Conservation (phyloP, 2,329 filamentous ascomycete genomes). For the Colletotrichum incanum region DNA sequence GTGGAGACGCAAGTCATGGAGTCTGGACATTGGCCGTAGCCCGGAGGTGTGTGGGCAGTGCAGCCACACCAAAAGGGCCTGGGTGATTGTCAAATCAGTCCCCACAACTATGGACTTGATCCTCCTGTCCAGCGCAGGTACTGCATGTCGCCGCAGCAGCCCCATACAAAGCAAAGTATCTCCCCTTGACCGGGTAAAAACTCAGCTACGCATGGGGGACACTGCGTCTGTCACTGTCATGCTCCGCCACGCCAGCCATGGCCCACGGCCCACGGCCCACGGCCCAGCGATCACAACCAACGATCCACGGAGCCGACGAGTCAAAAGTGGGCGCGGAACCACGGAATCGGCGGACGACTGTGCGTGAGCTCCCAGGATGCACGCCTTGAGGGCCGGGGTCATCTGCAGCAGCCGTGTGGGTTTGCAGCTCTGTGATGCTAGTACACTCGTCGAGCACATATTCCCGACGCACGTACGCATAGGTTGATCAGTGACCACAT, state of each 20-base stretch:
- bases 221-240: conserved; percentile 24
- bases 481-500: neutral
- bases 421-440: neutral
- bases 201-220: conserved; percentile 31
- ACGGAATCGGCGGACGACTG: conserved; percentile 9
- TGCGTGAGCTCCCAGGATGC: conserved; percentile 5
- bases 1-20: neutral
- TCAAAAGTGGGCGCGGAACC: conserved; percentile 4
- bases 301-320: conserved; percentile 26
- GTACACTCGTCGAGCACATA: neutral
- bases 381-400: neutral
- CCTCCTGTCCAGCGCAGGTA: neutral
- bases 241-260: conserved; percentile 38
- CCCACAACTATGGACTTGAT: neutral
- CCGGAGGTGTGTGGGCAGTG: neutral
- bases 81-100: neutral
- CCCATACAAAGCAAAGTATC: neutral
- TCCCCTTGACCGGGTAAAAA: neutral
- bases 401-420: conserved; percentile 8
- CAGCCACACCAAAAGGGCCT: neutral
- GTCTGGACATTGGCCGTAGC: neutral
- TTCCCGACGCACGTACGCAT: neutral
- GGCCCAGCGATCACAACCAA: neutral
- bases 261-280: conserved; percentile 2
- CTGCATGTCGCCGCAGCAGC: neutral